These are phyloP conservation scores for Xerocomus nothofagi DNA, from an alignment of 1,284 basidiomycete genomes.

Conservation along the genomic window DNA sequence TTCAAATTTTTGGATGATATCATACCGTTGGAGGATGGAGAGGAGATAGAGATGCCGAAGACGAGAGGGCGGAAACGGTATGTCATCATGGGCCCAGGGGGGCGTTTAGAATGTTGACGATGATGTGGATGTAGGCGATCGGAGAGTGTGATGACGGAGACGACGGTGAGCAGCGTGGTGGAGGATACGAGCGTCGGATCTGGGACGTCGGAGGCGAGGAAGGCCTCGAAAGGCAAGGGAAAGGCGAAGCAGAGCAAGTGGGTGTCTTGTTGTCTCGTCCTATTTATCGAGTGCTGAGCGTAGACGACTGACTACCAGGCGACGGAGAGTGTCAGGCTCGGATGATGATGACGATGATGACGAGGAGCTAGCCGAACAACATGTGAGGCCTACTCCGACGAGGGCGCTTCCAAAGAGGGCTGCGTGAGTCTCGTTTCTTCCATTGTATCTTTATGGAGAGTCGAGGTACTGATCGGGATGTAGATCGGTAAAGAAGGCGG, in stretches of 20 bases:
- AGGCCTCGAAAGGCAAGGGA: conserved; percentile 25
- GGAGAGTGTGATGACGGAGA: conserved; percentile 42
- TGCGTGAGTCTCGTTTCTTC: conserved; percentile 34
- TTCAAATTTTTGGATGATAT: conserved; percentile 69
- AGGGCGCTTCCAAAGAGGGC: conserved; percentile 45
- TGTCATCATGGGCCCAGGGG: no score
- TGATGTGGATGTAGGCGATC: conserved; percentile 41
- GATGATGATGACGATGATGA: conserved; percentile 43
- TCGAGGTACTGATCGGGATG: background rate
- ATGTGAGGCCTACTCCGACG: conserved; percentile 37
- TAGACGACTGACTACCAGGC: conserved; percentile 30
- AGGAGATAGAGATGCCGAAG: conserved; percentile 45
- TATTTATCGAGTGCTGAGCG: background rate
- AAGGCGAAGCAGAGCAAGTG: conserved; percentile 42
- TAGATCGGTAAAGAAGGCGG: conserved; percentile 39
- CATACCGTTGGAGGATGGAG: conserved; percentile 54
- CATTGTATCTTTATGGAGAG: background rate
- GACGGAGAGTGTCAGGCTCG: conserved; percentile 47
- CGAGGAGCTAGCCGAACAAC: conserved; percentile 24
- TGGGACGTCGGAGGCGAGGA: conserved; percentile 25
- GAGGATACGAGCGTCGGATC: conserved; percentile 29
- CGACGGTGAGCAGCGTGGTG: conserved; percentile 35
- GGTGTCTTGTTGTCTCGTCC: conserved; percentile 8
- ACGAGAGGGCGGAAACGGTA: conserved; percentile 50
- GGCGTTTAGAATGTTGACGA: background rate